These are phyloP conservation scores for Apiotrichum akiyoshidainum DNA, from an alignment of 1,284 basidiomycete genomes.

Conservation along the genomic window DNA sequence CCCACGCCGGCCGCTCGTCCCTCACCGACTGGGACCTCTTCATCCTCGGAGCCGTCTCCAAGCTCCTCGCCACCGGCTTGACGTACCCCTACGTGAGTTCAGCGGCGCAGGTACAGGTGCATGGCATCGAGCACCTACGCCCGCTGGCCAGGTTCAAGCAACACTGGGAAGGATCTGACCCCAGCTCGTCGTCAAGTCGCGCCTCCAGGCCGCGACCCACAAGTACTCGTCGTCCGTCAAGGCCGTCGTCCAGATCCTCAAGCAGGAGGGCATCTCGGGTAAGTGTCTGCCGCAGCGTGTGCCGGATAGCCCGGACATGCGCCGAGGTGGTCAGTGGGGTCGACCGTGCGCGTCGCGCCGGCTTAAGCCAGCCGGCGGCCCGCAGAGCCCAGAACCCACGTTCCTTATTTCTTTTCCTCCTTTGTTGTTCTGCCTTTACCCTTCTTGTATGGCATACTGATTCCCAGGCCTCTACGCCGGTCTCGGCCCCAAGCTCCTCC, in stretches of 20 bases:
- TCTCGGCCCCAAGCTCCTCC: slow-evolving; percentile 75
- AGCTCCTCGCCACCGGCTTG: slow-evolving; percentile 57
- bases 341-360: too few species aligned
- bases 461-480: slow-evolving; percentile 74
- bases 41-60: slow-evolving; percentile 81
- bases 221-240: slow-evolving; percentile 49
- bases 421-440: too few species aligned
- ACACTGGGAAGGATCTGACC: background rate
- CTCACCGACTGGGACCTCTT: slow-evolving; percentile 85
- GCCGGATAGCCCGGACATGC: background rate
- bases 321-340: background rate
- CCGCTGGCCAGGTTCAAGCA: too few species aligned
- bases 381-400: too few species aligned
- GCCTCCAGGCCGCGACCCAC: slow-evolving; percentile 52
- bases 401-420: too few species aligned
- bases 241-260: slow-evolving; percentile 57
- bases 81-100: slow-evolving; percentile 50
- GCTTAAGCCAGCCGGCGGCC: too few species aligned
- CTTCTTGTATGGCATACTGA: background rate
- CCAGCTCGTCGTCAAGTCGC: slow-evolving; percentile 52
- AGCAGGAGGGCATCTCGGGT: slow-evolving; percentile 66
- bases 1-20: slow-evolving; percentile 45
- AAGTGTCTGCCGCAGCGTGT: slow-evolving; percentile 5
- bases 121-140: background rate
- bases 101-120: too few species aligned